phyloP scores from a whole-genome alignment of 2,329 filamentous ascomycete species.

The Corinectria fuckeliana region DNA sequence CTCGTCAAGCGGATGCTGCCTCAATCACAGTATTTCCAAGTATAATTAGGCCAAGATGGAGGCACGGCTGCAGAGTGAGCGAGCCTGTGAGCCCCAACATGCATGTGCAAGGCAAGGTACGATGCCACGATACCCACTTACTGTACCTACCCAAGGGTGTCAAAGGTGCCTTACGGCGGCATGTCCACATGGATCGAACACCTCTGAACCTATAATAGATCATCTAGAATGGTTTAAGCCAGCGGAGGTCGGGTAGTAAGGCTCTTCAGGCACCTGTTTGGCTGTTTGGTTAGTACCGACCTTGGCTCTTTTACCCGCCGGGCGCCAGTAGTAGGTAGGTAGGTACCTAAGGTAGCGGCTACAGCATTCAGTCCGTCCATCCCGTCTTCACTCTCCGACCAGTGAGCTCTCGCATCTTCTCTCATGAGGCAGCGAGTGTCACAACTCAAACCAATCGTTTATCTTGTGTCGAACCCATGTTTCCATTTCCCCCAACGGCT shows the following conservation, averaged over 20 bases:
- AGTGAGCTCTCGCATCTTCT: background rate
- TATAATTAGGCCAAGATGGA: background rate
- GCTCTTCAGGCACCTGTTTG: slow-evolving; percentile 16
- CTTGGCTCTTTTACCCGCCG: slow-evolving; percentile 9
- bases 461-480: background rate
- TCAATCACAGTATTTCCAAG: background rate
- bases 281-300: no score
- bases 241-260: background rate
- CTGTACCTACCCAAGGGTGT: background rate
- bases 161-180: background rate
- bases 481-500: no score
- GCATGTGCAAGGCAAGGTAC: background rate
- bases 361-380: background rate
- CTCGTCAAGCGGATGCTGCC: slow-evolving; percentile 32
- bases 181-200: background rate
- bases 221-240: background rate
- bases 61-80: background rate
- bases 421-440: background rate
- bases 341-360: slow-evolving; percentile 11
- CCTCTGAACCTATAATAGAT: no score
- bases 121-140: no score
- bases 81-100: background rate
- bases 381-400: background rate
- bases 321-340: background rate
- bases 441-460: background rate